A percentile compares a stretch with the other conserved stretches of the same genome.
phyloP scores from a whole-genome alignment of 148 eudicot genomes.

The Oxyria digyna region DNA sequence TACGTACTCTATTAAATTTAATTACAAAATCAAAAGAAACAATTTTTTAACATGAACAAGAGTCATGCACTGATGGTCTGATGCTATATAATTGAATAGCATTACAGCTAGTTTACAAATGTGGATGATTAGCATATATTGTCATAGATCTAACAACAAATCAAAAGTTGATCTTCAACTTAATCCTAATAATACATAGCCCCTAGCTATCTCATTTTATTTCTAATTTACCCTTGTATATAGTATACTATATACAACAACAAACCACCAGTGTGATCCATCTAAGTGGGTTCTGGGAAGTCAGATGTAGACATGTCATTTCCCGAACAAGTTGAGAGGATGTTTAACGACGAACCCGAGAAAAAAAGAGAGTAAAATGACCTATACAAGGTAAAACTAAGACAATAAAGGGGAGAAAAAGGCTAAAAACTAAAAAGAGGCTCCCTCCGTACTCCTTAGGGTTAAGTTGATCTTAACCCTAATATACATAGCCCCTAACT shows the following conservation, averaged over 20 bases:
- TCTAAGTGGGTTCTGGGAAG: no score
- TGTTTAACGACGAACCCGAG: no score
- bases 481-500: not conserved
- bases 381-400: no score
- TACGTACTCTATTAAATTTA: no score
- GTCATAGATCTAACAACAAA: not conserved
- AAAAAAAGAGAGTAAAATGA: no score
- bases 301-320: no score
- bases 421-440: no score
- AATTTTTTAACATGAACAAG: not conserved
- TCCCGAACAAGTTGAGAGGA: no score
- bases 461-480: not conserved
- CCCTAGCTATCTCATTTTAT: not conserved
- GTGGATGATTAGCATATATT: slow-evolving; percentile 5
- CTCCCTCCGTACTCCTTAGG: no score
- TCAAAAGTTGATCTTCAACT: not conserved
- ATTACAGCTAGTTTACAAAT: not conserved
- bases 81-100: not conserved
- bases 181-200: not conserved
- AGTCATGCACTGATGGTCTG: no score
- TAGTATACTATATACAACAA: not conserved
- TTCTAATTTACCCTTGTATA: not conserved
- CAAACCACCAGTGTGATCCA: no score
- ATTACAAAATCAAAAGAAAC: not conserved
- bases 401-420: no score